These are phyloP conservation scores for Bifiguratus adelaidae DNA, from an alignment of 192 early-diverging fungal species.

Conservation along the genomic window DNA sequence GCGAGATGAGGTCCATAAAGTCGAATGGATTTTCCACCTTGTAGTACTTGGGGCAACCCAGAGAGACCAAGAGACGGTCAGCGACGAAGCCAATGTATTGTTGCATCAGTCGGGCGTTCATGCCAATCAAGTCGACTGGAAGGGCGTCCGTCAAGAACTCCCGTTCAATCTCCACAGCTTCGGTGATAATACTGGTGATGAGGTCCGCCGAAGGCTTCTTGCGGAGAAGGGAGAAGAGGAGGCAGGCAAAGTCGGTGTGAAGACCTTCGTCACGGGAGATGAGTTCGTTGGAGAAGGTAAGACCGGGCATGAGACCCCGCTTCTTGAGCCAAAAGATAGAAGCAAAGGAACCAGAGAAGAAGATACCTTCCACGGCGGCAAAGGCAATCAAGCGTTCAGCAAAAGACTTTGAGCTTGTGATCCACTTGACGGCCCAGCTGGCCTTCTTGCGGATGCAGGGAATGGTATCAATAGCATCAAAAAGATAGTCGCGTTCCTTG, in stretches of 20 bases:
- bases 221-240: constrained; percentile 76
- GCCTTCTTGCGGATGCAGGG: constrained; percentile 96
- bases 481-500: constrained; percentile 69
- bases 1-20: constrained; percentile 97
- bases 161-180: constrained; percentile 91
- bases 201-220: constrained; percentile 56
- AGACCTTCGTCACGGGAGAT: constrained; percentile 97
- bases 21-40: constrained; percentile 89
- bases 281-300: constrained; percentile 97
- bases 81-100: constrained; percentile 99
- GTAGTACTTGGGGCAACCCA: constrained; percentile 82
- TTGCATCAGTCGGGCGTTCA: constrained; percentile 92
- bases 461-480: constrained; percentile 87
- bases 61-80: constrained; percentile 82
- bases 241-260: constrained; percentile 95
- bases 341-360: constrained; percentile 96
- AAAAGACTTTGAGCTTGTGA: constrained; percentile 71
- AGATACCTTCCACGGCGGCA: constrained; percentile 97
- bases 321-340: constrained; percentile 99
- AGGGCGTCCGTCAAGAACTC: constrained; percentile 92
- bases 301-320: constrained; percentile 93
- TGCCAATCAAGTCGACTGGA: constrained; percentile 89
- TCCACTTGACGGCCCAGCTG: constrained; percentile 95
- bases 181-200: constrained; percentile 62
- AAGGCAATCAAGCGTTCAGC: constrained; percentile 91